Percentiles rank a stretch among this genome's conserved stretches.
phyloP scores from a whole-genome alignment of 768 basidiomycete species.

The Tricholomella constricta region DNA sequence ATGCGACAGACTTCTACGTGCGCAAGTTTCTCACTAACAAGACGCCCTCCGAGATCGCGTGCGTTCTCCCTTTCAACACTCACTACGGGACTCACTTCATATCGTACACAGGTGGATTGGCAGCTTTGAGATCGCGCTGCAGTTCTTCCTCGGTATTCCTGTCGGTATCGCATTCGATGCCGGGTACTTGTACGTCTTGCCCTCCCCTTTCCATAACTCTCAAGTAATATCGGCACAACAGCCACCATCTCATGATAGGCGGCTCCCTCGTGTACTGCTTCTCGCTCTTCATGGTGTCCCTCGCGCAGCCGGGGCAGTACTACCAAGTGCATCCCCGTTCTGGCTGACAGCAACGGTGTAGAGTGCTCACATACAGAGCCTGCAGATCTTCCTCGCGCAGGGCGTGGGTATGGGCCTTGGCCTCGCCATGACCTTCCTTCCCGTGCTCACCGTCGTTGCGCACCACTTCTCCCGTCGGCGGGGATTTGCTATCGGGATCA shows the following conservation, averaged over 20 bases:
- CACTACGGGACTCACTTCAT: too few relatives aligned
- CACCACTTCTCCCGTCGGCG: conserved; percentile 39
- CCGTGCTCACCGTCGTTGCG: conserved; percentile 35
- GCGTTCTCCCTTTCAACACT: too few relatives aligned
- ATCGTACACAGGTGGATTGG: conserved; percentile 36
- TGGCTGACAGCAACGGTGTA: too few relatives aligned
- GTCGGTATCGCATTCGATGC: conserved; percentile 32
- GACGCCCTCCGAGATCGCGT: conserved; percentile 20
- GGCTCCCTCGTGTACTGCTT: conserved; percentile 42
- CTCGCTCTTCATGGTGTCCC: conserved; percentile 41
- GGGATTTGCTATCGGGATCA: conserved; percentile 39
- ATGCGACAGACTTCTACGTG: conserved; percentile 18
- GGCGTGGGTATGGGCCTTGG: conserved; percentile 36
- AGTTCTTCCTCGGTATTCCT: conserved; percentile 27
- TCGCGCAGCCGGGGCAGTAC: conserved; percentile 35
- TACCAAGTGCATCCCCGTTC: conserved; percentile 26
- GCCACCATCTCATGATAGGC: conserved; percentile 38
- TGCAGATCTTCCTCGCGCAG: conserved; percentile 39
- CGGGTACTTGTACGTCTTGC: conserved; percentile 27
- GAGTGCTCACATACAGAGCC: neutral
- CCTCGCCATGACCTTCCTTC: conserved; percentile 40
- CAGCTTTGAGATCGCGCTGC: conserved; percentile 37
- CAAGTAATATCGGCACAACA: too few relatives aligned
- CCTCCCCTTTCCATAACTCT: neutral
- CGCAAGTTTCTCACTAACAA: conserved; percentile 18